phyloP scores from a whole-genome alignment of 2,329 filamentous ascomycete genomes.

The Fusarium longipes region DNA sequence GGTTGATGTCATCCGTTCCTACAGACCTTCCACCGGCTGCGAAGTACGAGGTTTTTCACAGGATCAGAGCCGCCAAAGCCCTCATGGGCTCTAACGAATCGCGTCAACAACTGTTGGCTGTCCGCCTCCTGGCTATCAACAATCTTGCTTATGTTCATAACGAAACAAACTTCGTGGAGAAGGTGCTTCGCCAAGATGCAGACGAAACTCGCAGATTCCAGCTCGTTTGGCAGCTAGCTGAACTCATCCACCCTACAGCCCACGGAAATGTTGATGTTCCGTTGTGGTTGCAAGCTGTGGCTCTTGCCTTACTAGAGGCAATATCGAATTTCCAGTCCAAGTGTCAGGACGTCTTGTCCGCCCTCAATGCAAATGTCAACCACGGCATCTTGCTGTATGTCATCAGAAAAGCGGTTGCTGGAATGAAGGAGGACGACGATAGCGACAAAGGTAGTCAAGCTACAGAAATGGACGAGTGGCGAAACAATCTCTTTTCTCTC shows the following conservation, averaged over 20 bases:
- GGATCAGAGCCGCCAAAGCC: conserved; percentile 84
- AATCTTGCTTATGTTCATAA: conserved; percentile 91
- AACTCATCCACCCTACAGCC: conserved; percentile 86
- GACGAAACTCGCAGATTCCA: conserved; percentile 92
- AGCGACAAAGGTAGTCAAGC: conserved; percentile 68
- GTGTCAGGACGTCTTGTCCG: conserved; percentile 83
- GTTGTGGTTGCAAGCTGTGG: conserved; percentile 81
- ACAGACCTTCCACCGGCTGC: conserved; percentile 76
- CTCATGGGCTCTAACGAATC: conserved; percentile 73
- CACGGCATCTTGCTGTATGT: conserved; percentile 95
- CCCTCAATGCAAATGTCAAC: conserved; percentile 95
- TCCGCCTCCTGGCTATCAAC: conserved; percentile 86
- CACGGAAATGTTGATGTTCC: conserved; percentile 76
- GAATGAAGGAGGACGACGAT: conserved; percentile 71
- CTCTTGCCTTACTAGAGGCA: conserved; percentile 85
- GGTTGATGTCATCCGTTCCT: conserved; percentile 67
- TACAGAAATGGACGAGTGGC: conserved; percentile 85
- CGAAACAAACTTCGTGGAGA: conserved; percentile 85
- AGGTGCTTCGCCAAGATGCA: conserved; percentile 85
- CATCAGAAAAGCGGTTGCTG: conserved; percentile 87
- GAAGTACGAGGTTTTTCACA: conserved; percentile 87
- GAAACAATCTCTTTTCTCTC: conserved; percentile 88
- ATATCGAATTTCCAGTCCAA: conserved; percentile 82
- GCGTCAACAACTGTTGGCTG: conserved; percentile 80
- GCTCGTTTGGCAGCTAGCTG: conserved; percentile 89